Evolutionary conservation across 768 basidiomycete species (phyloP).

Genomic region (Mycena crocata): DNA sequence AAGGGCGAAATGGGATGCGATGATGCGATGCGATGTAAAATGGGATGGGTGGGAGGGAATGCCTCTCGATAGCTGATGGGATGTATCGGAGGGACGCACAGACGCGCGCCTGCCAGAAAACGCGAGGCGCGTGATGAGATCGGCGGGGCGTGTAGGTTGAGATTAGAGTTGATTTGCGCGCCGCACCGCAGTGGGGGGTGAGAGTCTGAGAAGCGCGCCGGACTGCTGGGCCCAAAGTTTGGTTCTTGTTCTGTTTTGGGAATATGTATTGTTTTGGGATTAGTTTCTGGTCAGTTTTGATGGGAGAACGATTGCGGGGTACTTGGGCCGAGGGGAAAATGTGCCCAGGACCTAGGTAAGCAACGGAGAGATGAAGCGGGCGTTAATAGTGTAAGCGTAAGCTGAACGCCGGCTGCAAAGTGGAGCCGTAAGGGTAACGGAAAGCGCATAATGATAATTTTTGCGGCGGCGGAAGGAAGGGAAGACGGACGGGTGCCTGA

Average conservation of each 20-base stretch:
- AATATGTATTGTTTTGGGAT: too few species aligned
- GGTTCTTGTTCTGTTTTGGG: constrained; percentile 23
- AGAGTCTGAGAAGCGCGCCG: constrained; percentile 18
- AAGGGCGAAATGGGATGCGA: too few species aligned
- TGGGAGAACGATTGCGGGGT: too few species aligned
- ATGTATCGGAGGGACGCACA: too few species aligned
- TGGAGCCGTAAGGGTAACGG: background rate
- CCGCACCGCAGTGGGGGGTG: background rate
- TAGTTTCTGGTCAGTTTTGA: background rate
- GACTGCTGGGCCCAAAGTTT: constrained; percentile 25
- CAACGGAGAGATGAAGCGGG: background rate
- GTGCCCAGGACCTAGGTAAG: too few species aligned
- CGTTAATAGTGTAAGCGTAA: background rate
- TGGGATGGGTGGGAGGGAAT: too few species aligned
- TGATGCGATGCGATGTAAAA: too few species aligned
- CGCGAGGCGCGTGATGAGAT: constrained; percentile 34
- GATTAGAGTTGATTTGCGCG: constrained; percentile 26
- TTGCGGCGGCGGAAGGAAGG: constrained; percentile 6
- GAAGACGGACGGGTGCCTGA: constrained; percentile 27
- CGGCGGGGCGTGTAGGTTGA: constrained; percentile 1
- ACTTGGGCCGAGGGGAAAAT: too few species aligned
- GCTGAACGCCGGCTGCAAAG: constrained; percentile 9
- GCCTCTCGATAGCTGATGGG: too few species aligned
- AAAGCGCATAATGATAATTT: too few species aligned
- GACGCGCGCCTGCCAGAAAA: constrained; percentile 26